These are phyloP conservation scores for Syncephalis plumigaleata DNA, from an alignment of 371 early-diverging fungal genomes.

Conservation along the genomic window DNA sequence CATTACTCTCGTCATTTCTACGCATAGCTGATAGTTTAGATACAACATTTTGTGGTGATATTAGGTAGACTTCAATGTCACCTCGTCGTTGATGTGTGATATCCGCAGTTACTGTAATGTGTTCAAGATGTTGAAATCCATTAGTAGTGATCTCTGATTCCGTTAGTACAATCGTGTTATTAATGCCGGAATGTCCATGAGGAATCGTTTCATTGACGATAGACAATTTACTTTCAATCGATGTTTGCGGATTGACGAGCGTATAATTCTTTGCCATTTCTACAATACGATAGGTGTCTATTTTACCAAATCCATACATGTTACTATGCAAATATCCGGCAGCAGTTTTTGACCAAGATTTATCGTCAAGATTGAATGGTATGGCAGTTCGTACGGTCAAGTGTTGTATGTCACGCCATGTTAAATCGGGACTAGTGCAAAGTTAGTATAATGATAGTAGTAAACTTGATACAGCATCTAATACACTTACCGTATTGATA, in stretches of 20 bases:
- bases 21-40: constrained; percentile 52
- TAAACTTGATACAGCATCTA: background rate
- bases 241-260: constrained; percentile 46
- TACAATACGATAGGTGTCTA: constrained; percentile 68
- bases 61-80: constrained; percentile 55
- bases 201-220: constrained; percentile 34
- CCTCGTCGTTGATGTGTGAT: constrained; percentile 67
- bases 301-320: constrained; percentile 83
- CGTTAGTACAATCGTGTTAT: constrained; percentile 19
- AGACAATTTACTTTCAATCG: constrained; percentile 18
- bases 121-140: constrained; percentile 49
- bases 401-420: constrained; percentile 86
- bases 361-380: constrained; percentile 40
- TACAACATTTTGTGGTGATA: constrained; percentile 44
- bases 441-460: constrained; percentile 12
- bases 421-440: constrained; percentile 46
- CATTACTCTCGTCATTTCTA: constrained; percentile 31
- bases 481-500: constrained; percentile 11
- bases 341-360: constrained; percentile 38
- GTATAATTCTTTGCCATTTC: constrained; percentile 51
- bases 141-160: constrained; percentile 20
- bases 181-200: constrained; percentile 18
- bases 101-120: constrained; percentile 69
- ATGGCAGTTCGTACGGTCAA: constrained; percentile 62
- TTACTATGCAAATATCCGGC: constrained; percentile 59